Evolutionary conservation across 495 filamentous ascomycete species (phyloP).

Genomic region (Talaromyces stipitatus): DNA sequence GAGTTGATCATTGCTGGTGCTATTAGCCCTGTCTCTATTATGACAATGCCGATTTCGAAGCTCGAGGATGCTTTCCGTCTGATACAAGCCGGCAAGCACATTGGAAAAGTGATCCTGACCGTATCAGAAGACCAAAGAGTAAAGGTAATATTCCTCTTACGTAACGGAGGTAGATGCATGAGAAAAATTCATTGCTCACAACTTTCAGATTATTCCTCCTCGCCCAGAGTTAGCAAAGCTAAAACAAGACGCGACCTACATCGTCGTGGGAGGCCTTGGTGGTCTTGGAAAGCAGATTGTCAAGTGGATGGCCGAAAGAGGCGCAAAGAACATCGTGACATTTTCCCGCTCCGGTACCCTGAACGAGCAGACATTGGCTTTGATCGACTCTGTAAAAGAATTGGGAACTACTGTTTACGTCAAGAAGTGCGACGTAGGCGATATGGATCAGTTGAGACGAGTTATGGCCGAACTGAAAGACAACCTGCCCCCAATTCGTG

Average conservation of each 20-base stretch:
- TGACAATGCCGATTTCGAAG: conserved; percentile 27
- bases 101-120: conserved; percentile 52
- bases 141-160: conserved; percentile 6
- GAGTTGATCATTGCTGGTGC: conserved; percentile 4
- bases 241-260: conserved; percentile 25
- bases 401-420: conserved; percentile 20
- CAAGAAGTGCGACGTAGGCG: conserved; percentile 32
- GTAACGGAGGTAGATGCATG: too few relatives aligned
- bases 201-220: not conserved
- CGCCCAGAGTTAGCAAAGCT: not conserved
- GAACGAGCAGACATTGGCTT: conserved; percentile 2
- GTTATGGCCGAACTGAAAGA: conserved; percentile 11
- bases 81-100: conserved; percentile 45
- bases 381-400: conserved; percentile 3
- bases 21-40: conserved; percentile 23
- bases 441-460: conserved; percentile 7
- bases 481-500: conserved; percentile 43
- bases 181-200: not conserved
- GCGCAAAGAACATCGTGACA: conserved; percentile 47
- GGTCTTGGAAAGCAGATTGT: conserved; percentile 38
- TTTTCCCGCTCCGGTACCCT: conserved; percentile 37
- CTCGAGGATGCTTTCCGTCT: conserved; percentile 46
- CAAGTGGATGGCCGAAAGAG: conserved; percentile 49
- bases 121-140: conserved; percentile 15
- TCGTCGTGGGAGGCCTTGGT: conserved; percentile 38